phyloP scores from a whole-genome alignment of 306 rosid species.

The Abrus precatorius region DNA sequence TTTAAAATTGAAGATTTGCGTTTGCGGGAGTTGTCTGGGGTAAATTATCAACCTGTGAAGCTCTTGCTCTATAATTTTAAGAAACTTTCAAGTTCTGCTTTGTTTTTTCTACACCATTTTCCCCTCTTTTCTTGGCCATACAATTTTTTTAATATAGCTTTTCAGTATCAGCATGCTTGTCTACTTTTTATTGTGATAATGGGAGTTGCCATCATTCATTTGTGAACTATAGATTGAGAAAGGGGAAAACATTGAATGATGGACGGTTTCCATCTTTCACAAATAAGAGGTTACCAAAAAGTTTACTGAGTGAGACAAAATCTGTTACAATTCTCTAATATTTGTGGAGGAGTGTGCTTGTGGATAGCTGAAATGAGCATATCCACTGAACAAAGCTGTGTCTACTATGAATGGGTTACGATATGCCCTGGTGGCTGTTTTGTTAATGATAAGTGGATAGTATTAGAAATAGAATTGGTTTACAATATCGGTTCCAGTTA shows the following conservation, averaged over 20 bases:
- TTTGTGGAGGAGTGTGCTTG: conserved; percentile 10
- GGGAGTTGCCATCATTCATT: conserved; percentile 23
- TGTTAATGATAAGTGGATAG: conserved; percentile 24
- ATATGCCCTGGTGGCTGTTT: neutral
- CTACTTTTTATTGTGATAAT: conserved; percentile 6
- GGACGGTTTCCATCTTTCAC: neutral
- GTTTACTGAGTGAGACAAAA: conserved; percentile 17
- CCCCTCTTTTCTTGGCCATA: conserved; percentile 19
- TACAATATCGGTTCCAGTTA: neutral
- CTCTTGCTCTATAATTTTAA: conserved; percentile 32
- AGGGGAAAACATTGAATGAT: conserved; percentile 13
- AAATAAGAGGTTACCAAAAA: conserved; percentile 4
- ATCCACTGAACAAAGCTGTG: conserved; percentile 6
- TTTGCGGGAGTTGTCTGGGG: conserved; percentile 84
- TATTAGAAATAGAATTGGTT: neutral
- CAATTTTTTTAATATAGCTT: conserved; percentile 17
- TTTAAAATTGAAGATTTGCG: conserved; percentile 81
- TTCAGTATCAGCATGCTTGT: conserved; percentile 24
- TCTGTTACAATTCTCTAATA: conserved; percentile 6
- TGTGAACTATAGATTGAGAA: conserved; percentile 11
- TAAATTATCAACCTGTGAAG: conserved; percentile 54
- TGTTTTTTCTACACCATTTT: conserved; percentile 27
- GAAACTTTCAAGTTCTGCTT: conserved; percentile 37
- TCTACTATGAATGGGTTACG: conserved; percentile 15
- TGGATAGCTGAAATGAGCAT: neutral